phyloP scores from a whole-genome alignment of 108 stramenopile species.

The Ochromonas danica region DNA sequence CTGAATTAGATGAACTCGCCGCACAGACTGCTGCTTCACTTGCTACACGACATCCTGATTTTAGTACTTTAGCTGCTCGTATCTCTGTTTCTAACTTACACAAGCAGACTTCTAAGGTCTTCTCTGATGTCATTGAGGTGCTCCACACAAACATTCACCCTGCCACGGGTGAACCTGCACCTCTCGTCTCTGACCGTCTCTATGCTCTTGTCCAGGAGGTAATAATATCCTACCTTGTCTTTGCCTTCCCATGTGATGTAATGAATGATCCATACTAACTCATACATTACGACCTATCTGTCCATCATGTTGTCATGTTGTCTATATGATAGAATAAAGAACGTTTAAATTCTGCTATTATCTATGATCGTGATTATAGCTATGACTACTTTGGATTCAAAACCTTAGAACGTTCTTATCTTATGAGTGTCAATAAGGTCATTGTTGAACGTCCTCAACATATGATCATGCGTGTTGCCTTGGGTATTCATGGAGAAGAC shows the following conservation, averaged over 20 bases:
- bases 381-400: slow-evolving; percentile 96
- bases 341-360: slow-evolving; percentile 71
- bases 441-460: slow-evolving; percentile 93
- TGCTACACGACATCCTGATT: slow-evolving; percentile 88
- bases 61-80: slow-evolving; percentile 82
- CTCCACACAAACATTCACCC: slow-evolving; percentile 71
- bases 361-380: slow-evolving; percentile 72
- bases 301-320: not conserved
- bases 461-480: slow-evolving; percentile 92
- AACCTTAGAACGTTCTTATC: slow-evolving; percentile 88
- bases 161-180: slow-evolving; percentile 79
- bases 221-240: slow-evolving; percentile 61
- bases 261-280: not conserved
- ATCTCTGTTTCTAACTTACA: slow-evolving; percentile 79
- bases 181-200: slow-evolving; percentile 73
- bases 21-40: slow-evolving; percentile 86
- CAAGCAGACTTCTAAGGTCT: slow-evolving; percentile 73
- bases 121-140: slow-evolving; percentile 69
- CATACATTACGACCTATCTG: not conserved
- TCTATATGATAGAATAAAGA: slow-evolving; percentile 61
- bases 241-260: slow-evolving; percentile 72
- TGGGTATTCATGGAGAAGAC: slow-evolving; percentile 86
- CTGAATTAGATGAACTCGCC: slow-evolving; percentile 87
- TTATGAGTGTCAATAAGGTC: slow-evolving; percentile 80
- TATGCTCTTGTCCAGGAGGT: slow-evolving; percentile 76